Conservation (phyloP, 23 red algal genomes). For the Chondrus crispus region DNA sequence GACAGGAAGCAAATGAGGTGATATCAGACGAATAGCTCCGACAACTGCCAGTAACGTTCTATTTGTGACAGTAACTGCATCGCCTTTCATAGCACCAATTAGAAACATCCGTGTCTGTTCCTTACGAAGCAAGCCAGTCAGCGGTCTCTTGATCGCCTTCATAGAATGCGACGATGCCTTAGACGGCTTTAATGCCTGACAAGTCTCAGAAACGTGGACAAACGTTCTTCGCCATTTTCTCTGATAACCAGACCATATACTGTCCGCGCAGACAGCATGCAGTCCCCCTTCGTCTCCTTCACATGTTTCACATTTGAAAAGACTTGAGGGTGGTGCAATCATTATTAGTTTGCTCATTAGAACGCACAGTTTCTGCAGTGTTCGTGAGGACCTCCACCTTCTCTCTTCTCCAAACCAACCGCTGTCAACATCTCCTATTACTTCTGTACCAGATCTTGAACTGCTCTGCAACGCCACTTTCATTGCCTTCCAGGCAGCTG, state of each 20-base stretch:
- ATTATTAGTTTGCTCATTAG: background rate
- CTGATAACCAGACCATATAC: background rate
- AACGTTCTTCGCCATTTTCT: background rate
- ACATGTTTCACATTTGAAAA: background rate
- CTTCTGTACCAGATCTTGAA: background rate
- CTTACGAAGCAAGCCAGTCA: background rate
- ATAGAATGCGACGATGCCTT: background rate
- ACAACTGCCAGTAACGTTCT: background rate
- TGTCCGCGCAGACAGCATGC: background rate
- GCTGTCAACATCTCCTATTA: background rate
- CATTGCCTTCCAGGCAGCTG: background rate
- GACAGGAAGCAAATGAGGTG: background rate
- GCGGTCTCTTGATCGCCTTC: background rate
- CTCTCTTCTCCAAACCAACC: background rate
- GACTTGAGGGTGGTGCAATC: background rate
- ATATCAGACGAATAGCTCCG: background rate
- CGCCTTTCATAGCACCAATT: background rate
- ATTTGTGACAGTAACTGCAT: background rate
- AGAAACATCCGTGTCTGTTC: background rate
- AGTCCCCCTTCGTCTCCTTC: background rate
- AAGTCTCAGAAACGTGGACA: background rate
- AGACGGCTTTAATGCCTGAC: background rate
- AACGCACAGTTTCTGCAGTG: background rate
- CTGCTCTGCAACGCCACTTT: too few relatives aligned
- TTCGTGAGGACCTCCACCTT: background rate